Evolutionary conservation across 345 rosid genomes (phyloP).

Genomic region (Acer campestre): DNA sequence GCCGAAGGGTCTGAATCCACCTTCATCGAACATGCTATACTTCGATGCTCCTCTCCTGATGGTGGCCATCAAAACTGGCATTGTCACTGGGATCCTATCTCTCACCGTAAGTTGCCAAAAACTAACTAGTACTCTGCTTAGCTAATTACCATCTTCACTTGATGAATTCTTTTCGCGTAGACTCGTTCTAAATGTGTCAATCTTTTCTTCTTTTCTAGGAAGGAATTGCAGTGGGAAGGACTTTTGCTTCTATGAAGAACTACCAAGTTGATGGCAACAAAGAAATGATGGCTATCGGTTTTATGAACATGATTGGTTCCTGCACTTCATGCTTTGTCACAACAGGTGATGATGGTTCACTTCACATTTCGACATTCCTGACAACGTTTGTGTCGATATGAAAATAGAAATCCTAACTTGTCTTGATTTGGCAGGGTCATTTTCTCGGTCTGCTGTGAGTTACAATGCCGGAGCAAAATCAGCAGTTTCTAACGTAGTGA

Average conservation of each 20-base stretch:
- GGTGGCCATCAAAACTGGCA: constrained; percentile 81
- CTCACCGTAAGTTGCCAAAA: constrained; percentile 68
- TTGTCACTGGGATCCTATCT: constrained; percentile 83
- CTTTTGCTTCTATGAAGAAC: constrained; percentile 80
- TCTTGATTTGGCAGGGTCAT: constrained; percentile 58
- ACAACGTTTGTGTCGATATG: background rate
- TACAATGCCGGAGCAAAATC: constrained; percentile 93
- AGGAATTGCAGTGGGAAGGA: constrained; percentile 99
- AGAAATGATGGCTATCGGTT: constrained; percentile 97
- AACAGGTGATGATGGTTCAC: constrained; percentile 48
- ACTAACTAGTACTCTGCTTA: background rate
- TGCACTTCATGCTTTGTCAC: constrained; percentile 93
- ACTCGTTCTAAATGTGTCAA: background rate
- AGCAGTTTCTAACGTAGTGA: constrained; percentile 76
- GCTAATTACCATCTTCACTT: background rate
- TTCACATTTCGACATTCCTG: background rate
- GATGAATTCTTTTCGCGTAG: background rate
- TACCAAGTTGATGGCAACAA: constrained; percentile 97
- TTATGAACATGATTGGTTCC: constrained; percentile 96
- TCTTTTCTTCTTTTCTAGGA: constrained; percentile 47
- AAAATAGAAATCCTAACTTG: background rate
- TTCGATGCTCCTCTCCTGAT: constrained; percentile 61
- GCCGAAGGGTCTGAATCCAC: constrained; percentile 95
- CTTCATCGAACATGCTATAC: constrained; percentile 78
- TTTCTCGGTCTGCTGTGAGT: constrained; percentile 93